These are phyloP conservation scores for Aspergillaceae sp. DNA, from an alignment of 2,329 filamentous ascomycete genomes.

Conservation along the genomic window DNA sequence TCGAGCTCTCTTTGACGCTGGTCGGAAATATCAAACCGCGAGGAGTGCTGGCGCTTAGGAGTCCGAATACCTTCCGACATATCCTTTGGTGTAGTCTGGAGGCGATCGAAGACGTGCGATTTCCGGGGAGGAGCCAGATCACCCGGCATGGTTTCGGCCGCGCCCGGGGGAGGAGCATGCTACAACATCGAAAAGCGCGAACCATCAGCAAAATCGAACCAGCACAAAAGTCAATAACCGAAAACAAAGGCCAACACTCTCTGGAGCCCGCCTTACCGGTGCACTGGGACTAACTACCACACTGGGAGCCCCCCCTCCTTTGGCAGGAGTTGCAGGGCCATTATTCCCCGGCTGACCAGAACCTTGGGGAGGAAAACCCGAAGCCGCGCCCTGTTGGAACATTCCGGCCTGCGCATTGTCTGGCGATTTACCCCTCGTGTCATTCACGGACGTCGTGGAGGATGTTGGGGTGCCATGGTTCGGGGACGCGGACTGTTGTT, in stretches of 20 bases:
- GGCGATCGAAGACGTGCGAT: slow-evolving; percentile 75
- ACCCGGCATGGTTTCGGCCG: slow-evolving; percentile 95
- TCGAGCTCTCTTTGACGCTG: slow-evolving; percentile 82
- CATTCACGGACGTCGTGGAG: slow-evolving; percentile 77
- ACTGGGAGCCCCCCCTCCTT: slow-evolving; percentile 64
- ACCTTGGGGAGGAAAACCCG: slow-evolving; percentile 29
- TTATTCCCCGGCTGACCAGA: slow-evolving; percentile 36
- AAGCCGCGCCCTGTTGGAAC: slow-evolving; percentile 17
- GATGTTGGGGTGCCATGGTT: slow-evolving; percentile 71
- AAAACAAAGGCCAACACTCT: background rate
- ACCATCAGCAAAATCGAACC: slow-evolving; percentile 1
- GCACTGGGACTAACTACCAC: slow-evolving; percentile 93
- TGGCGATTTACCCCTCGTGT: slow-evolving; percentile 69
- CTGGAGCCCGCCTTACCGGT: slow-evolving; percentile 54
- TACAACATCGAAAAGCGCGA: slow-evolving; percentile 26
- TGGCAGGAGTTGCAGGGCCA: slow-evolving; percentile 53
- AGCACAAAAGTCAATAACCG: background rate
- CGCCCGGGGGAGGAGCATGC: slow-evolving; percentile 88
- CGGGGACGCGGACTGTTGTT: slow-evolving; percentile 54
- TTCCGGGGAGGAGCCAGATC: slow-evolving; percentile 95
- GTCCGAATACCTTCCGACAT: slow-evolving; percentile 91
- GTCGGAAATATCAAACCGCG: slow-evolving; percentile 93
- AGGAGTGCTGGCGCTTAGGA: slow-evolving; percentile 93
- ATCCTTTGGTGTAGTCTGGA: slow-evolving; percentile 92
- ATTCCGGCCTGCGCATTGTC: slow-evolving; percentile 29